These are phyloP conservation scores for Litsea cubeba DNA, from an alignment of 164 flowering plant genomes.

Conservation along the genomic window DNA sequence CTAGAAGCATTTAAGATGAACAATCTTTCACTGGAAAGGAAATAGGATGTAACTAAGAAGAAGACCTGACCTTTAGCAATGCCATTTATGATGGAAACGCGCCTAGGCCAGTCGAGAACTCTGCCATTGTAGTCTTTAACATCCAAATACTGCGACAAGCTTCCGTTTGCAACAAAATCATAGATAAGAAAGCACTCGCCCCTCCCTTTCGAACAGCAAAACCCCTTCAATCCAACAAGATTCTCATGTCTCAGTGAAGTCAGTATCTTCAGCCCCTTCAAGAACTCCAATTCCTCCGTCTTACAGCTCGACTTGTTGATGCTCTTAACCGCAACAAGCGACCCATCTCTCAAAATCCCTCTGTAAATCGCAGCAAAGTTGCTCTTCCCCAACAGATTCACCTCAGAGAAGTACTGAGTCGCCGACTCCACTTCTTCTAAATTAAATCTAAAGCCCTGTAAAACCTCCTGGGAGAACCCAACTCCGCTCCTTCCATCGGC, in stretches of 20 bases:
- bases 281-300: slow-evolving; percentile 75
- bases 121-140: slow-evolving; percentile 35
- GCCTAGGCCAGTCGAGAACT: slow-evolving; percentile 77
- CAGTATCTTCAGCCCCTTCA: slow-evolving; percentile 69
- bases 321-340: slow-evolving; percentile 72
- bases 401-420: slow-evolving; percentile 81
- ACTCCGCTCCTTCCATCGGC: slow-evolving; percentile 39
- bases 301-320: slow-evolving; percentile 78
- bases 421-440: slow-evolving; percentile 89
- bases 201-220: slow-evolving; percentile 87
- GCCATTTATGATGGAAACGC: slow-evolving; percentile 72
- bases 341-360: slow-evolving; percentile 80
- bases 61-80: slow-evolving; percentile 74
- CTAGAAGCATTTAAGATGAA: too few relatives aligned
- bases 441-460: slow-evolving; percentile 59
- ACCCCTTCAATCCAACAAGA: slow-evolving; percentile 70
- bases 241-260: slow-evolving; percentile 76
- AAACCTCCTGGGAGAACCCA: slow-evolving; percentile 57
- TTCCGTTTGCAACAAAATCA: slow-evolving; percentile 75
- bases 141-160: slow-evolving; percentile 65
- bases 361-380: slow-evolving; percentile 62
- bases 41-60: background rate
- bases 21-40: background rate
- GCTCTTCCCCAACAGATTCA: slow-evolving; percentile 74
- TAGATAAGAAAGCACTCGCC: slow-evolving; percentile 93